Base-by-base conservation (phyloP, 371 early-diverging fungal species). In the Syncephalastrum racemosum region DNA sequence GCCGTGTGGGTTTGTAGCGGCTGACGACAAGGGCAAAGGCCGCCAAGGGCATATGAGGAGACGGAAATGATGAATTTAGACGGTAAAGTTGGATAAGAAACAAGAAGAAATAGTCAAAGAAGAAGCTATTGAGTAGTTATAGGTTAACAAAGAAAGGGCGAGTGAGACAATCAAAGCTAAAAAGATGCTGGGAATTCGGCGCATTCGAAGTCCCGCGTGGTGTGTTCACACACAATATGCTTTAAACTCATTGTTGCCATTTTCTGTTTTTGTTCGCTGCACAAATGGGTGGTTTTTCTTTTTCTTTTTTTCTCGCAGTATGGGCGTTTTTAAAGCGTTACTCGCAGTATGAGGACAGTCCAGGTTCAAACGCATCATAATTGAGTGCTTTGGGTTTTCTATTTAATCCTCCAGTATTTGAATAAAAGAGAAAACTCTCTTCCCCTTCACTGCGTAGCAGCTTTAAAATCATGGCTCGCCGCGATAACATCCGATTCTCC, bases 401-500 rank as follows among this genome's bases (percentile, higher is more conserved):
- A 31, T 31, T 31, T 31, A 31, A 31, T 31, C 36, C 36, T 31
- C 10, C 36, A 3, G 6, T 12, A 31, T 31, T 31, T 31, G 12
- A 31, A 31, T 31, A 31, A 31, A 31, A 31, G 2, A 12, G 12
- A 31, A 25, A 25, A 31, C 6, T 12, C 2, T 31, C 2, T 8
- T 31, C 10, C 10, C 36, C 36, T 31, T 31, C 36, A 31, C 36
- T 31, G 10, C 36, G 36, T 12, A 31, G 10, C 36, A 12, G 36
- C 36, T 31, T 31, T 12, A 31, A 8, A 0, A 31, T 2, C 6
- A 31, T 31, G 36, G 10, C 6, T 31, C 36, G 36, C 36, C 36
- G 36, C 36, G 36, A 31, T 31, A 39, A 36, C 31, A 47, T 31
- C 50, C 70, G 74, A 18, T 60, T 68, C 54, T 71, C 75, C 40